phyloP scores from a whole-genome alignment of 139 green algal genomes.

The Mesotaenium endlicherianum region DNA sequence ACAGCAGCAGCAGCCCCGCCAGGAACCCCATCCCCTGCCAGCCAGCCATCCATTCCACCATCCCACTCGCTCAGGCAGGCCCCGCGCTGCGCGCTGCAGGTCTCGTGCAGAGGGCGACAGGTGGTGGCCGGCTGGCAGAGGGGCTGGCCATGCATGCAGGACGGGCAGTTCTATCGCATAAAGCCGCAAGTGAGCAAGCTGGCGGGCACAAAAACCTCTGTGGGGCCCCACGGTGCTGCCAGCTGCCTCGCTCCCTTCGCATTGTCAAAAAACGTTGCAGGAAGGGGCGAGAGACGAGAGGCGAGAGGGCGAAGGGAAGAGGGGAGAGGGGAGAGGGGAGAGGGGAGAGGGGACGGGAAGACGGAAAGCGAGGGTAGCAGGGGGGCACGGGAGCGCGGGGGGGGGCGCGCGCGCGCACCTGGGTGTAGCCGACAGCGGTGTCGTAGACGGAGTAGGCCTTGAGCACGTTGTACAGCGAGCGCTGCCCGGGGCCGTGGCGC shows the following conservation, averaged over 20 bases:
- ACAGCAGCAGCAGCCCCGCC: constrained; percentile 79
- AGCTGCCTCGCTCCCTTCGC: too few species aligned
- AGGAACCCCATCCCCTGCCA: constrained; percentile 87
- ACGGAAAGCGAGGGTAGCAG: background rate
- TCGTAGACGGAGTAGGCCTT: constrained; percentile 59
- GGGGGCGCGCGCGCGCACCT: constrained; percentile 7
- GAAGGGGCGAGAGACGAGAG: background rate
- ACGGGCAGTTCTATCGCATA: too few species aligned
- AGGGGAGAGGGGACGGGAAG: background rate
- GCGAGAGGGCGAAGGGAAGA: background rate
- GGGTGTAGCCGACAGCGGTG: constrained; percentile 77
- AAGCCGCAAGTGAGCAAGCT: too few species aligned
- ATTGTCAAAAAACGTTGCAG: background rate
- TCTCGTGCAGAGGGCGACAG: too few species aligned
- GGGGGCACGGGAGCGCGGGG: background rate
- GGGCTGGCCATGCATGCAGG: too few species aligned
- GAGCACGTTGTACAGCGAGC: constrained; percentile 80
- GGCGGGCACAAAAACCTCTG: too few species aligned
- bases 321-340: background rate
- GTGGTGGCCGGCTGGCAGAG: too few species aligned
- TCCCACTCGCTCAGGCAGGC: too few species aligned
- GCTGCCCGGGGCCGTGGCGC: constrained; percentile 68
- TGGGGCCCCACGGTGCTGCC: too few species aligned
- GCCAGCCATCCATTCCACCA: too few species aligned
- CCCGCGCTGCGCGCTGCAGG: too few species aligned